Percentiles rank a stretch among this genome's conserved stretches.
phyloP scores from a whole-genome alignment of 2,329 filamentous ascomycete genomes.

The Aspergillus fischeri region DNA sequence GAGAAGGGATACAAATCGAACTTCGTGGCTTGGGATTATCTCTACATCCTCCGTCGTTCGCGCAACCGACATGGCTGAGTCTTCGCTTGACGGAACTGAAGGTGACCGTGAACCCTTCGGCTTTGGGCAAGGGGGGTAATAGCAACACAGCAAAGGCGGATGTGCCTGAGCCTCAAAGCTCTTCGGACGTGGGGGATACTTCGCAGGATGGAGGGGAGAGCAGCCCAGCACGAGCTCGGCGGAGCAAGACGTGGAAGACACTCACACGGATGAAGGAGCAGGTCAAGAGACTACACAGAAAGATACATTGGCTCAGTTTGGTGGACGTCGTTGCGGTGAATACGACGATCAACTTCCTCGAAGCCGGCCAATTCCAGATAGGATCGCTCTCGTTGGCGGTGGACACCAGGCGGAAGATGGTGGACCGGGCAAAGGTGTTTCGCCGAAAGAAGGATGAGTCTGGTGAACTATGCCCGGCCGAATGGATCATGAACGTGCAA shows the following conservation, averaged over 20 bases:
- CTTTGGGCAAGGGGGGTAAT: constrained; percentile 43
- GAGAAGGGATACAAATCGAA: constrained; percentile 84
- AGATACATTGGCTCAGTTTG: constrained; percentile 82
- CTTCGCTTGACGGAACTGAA: constrained; percentile 81
- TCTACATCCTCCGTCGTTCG: constrained; percentile 90
- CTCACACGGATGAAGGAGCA: constrained; percentile 76
- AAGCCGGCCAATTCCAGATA: constrained; percentile 79
- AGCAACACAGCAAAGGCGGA: constrained; percentile 17
- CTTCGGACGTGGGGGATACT: constrained; percentile 21
- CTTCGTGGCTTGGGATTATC: constrained; percentile 83
- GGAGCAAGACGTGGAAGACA: constrained; percentile 74
- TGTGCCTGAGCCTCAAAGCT: constrained; percentile 17
- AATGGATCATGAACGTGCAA: constrained; percentile 85
- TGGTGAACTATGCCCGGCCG: constrained; percentile 68
- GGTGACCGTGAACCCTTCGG: constrained; percentile 73
- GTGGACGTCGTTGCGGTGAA: constrained; percentile 84
- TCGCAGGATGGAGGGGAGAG: constrained; percentile 14
- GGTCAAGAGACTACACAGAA: constrained; percentile 79
- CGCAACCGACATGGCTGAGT: constrained; percentile 94
- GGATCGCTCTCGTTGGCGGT: constrained; percentile 82
- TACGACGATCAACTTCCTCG: constrained; percentile 69
- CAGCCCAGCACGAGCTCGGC: constrained; percentile 22
- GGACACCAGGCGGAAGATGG: constrained; percentile 86
- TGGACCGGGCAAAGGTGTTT: constrained; percentile 85
- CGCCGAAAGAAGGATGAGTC: constrained; percentile 67